Base-by-base conservation (phyloP, 1,284 basidiomycete species). In the Cutaneotrichosporon cutaneum region DNA sequence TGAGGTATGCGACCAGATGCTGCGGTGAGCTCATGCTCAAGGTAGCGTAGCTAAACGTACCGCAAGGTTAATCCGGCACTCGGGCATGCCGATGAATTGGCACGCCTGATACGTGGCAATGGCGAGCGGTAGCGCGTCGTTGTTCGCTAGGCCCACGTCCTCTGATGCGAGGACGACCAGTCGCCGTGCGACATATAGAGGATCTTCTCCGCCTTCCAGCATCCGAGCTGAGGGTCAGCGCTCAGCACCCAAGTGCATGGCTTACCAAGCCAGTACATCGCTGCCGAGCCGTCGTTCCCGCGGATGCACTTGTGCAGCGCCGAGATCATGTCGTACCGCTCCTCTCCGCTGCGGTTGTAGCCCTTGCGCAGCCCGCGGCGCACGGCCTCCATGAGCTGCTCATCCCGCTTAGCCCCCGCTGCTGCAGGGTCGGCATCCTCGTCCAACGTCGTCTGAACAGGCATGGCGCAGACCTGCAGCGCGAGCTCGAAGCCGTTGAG, bases 301-400 rank as follows among this genome's bases (percentile, higher is more conserved):
- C 93, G 84, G 33, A 95, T 85, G 63, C 86, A 86, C 77, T 95
- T 95, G 79, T 95, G 93, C 68, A 92, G 78, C 7, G 92, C 92
- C 32, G 86, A 89, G 68, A 95, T 94, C 83, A 92, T 88, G 74
- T 94, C 90, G 76, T 93, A 94, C 65, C 85, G 84, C 68, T 84
- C 83, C 65, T 92, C 90, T 2, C 89, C 88, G 2, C 84, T 85
- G 51, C 90, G 83, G 72, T 92, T 89, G 70, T 90, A 92, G 14
- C 82, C 80, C 56, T 79, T 72, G 14, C 77, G 45, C 56, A 82
- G 60, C 0, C 77, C 77, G 21, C 70, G 68, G 54, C 80, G 73
- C 6, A 81, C 74, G 3, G 76, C 69, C 27, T 77, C 75, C 75
- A 79, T 78, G 13, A 83, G 70, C 55, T 78, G 74, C 21, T 73